Evolutionary conservation across 2,329 filamentous ascomycete species (phyloP).

Genomic region (Talaromyces sp.): DNA sequence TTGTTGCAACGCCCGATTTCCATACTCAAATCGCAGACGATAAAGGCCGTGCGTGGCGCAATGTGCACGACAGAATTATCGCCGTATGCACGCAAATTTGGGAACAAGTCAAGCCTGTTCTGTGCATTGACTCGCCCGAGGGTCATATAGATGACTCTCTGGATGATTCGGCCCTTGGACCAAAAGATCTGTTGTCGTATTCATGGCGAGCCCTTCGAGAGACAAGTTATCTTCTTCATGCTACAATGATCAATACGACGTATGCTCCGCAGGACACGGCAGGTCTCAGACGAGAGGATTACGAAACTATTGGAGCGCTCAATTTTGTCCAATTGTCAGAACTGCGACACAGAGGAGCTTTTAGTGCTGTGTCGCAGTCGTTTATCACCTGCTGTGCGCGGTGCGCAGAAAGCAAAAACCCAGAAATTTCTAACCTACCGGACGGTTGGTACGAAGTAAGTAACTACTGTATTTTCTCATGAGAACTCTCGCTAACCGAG

Average conservation of each 20-base stretch:
- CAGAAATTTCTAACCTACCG: constrained; percentile 47
- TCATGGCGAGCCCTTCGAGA: constrained; percentile 95
- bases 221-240: constrained; percentile 70
- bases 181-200: constrained; percentile 88
- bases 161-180: constrained; percentile 67
- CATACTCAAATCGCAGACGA: constrained; percentile 24
- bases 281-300: constrained; percentile 52
- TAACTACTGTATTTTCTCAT: neutral
- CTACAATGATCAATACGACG: constrained; percentile 53
- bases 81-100: constrained; percentile 65
- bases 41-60: constrained; percentile 23
- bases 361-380: constrained; percentile 85
- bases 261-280: constrained; percentile 38
- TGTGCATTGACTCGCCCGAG: constrained; percentile 94
- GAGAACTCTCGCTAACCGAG: constrained; percentile 12
- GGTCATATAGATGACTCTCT: constrained; percentile 59
- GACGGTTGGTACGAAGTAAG: constrained; percentile 65
- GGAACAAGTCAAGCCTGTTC: constrained; percentile 66
- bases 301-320: constrained; percentile 63
- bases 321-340: constrained; percentile 78
- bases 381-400: constrained; percentile 75
- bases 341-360: constrained; percentile 84
- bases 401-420: constrained; percentile 49
- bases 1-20: constrained; percentile 41
- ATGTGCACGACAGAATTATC: constrained; percentile 48